Evolutionary conservation across 306 rosid species (phyloP).

Genomic region (Notholithocarpus densiflorus): DNA sequence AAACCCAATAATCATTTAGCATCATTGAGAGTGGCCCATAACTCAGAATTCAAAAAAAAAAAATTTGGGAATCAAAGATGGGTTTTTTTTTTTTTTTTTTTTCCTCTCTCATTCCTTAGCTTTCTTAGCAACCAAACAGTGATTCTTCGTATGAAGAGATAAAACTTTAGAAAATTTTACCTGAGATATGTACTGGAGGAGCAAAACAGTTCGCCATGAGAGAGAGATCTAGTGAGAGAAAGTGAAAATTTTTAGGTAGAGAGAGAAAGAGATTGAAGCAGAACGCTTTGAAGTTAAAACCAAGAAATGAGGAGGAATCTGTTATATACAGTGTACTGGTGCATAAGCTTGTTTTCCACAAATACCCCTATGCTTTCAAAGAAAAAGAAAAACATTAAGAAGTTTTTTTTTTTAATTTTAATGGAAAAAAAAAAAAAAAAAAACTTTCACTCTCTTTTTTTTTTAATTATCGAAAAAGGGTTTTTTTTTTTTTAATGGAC

Average conservation of each 20-base stretch:
- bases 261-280: background rate
- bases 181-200: constrained; percentile 47
- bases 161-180: background rate
- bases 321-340: background rate
- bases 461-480: too few relatives aligned
- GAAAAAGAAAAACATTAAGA: background rate
- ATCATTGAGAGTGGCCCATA: background rate
- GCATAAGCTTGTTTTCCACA: background rate
- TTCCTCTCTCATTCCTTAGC: background rate
- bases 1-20: background rate
- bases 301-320: background rate
- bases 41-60: background rate
- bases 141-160: background rate
- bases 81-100: background rate
- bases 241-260: background rate
- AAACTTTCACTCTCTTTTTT: too few relatives aligned
- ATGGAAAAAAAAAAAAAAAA: too few relatives aligned
- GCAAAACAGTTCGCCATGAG: constrained; percentile 62
- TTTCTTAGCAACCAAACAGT: background rate
- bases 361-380: background rate
- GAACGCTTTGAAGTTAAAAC: too few relatives aligned
- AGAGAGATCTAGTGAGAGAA: constrained; percentile 7
- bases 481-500: too few relatives aligned
- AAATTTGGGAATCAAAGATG: background rate
- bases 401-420: too few relatives aligned